These are phyloP conservation scores for Aspergillus japonicus DNA, from an alignment of 2,329 filamentous ascomycete species.

Conservation along the genomic window DNA sequence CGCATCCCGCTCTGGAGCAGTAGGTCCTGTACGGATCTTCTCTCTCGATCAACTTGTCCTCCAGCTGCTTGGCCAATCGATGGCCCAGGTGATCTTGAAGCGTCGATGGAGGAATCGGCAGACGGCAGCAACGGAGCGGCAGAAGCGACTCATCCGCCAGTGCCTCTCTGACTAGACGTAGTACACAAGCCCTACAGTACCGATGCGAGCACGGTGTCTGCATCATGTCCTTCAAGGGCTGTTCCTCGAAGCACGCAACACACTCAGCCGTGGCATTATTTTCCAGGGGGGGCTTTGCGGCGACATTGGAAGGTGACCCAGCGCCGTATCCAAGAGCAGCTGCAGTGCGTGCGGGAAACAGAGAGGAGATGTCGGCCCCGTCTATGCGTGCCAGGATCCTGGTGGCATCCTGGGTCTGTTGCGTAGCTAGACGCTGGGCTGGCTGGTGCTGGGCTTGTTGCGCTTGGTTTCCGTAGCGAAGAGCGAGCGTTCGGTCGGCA, in stretches of 20 bases:
- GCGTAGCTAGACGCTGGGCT: not conserved
- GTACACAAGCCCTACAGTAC: slow-evolving; percentile 25
- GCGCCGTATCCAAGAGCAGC: too few relatives aligned
- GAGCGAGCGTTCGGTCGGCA: slow-evolving; percentile 1
- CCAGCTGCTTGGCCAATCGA: slow-evolving; percentile 9
- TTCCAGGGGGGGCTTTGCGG: not conserved
- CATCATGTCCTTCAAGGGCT: not conserved
- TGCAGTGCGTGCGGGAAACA: too few relatives aligned
- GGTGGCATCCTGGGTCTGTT: not conserved
- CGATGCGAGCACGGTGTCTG: slow-evolving; percentile 9
- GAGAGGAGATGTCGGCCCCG: too few relatives aligned
- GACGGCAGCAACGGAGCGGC: slow-evolving; percentile 30
- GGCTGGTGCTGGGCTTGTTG: not conserved
- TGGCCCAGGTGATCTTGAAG: slow-evolving; percentile 10
- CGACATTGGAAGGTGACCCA: too few relatives aligned
- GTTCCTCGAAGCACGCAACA: slow-evolving; percentile 8
- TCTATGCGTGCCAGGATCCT: not conserved
- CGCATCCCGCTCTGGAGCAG: slow-evolving; percentile 24
- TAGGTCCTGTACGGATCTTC: slow-evolving; percentile 26
- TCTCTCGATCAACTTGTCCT: slow-evolving; percentile 25
- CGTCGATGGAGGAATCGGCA: slow-evolving; percentile 16
- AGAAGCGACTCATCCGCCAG: slow-evolving; percentile 25
- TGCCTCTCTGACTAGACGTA: slow-evolving; percentile 18
- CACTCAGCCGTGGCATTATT: slow-evolving; percentile 1
- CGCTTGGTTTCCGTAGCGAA: not conserved